Evolutionary conservation across 2,329 filamentous ascomycete species (phyloP).

Genomic region (Fusarium globosum): DNA sequence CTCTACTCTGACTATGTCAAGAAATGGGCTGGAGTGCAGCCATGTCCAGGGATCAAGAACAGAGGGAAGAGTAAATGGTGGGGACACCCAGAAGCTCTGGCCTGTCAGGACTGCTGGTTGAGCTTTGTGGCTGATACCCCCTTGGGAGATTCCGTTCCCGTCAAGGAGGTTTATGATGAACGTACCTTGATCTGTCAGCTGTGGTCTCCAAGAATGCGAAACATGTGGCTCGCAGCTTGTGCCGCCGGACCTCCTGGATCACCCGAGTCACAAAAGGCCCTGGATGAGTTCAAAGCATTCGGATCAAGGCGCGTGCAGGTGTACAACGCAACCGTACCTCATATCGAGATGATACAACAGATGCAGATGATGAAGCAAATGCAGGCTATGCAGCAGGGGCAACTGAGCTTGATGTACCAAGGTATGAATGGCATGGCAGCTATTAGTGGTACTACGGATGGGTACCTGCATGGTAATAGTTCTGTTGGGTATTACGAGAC

Average conservation of each 20-base stretch:
- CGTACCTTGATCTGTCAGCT: conserved; percentile 49
- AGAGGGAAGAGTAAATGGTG: conserved; percentile 48
- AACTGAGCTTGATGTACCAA: conserved; percentile 49
- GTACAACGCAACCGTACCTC: conserved; percentile 46
- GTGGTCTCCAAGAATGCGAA: conserved; percentile 54
- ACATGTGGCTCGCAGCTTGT: conserved; percentile 47
- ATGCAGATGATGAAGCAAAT: conserved; percentile 48
- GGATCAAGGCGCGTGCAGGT: conserved; percentile 44
- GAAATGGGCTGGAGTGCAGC: conserved; percentile 44
- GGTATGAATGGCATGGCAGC: conserved; percentile 46
- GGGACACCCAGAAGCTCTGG: conserved; percentile 49
- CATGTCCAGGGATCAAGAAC: conserved; percentile 46
- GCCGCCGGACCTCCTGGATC: conserved; percentile 43
- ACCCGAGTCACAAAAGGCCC: conserved; percentile 36
- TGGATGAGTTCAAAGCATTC: conserved; percentile 46
- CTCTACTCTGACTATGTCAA: conserved; percentile 45
- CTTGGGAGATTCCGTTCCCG: conserved; percentile 39
- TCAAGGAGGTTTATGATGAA: conserved; percentile 43
- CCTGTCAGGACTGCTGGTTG: conserved; percentile 51
- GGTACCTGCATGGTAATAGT: conserved; percentile 50
- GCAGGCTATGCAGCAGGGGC: conserved; percentile 50
- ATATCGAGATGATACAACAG: conserved; percentile 43
- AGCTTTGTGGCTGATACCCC: conserved; percentile 46
- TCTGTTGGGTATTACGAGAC: conserved; percentile 52
- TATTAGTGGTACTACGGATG: conserved; percentile 45